These are phyloP conservation scores for Chamaenerion angustifolium DNA, from an alignment of 345 rosid genomes.

Conservation along the genomic window DNA sequence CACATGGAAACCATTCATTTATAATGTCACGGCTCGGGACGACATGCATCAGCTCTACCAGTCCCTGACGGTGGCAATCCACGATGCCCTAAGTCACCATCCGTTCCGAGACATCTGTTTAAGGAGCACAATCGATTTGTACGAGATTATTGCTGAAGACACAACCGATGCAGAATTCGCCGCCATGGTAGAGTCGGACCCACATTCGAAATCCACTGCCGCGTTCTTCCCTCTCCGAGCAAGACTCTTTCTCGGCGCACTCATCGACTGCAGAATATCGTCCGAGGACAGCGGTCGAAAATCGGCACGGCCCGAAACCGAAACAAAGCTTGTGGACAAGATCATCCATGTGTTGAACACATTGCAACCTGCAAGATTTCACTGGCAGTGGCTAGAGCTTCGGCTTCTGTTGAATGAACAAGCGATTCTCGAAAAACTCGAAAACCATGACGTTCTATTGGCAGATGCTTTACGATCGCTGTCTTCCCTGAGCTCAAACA, in stretches of 20 bases:
- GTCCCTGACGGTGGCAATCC: slow-evolving; percentile 61
- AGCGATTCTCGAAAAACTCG: slow-evolving; percentile 74
- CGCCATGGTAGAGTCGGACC: slow-evolving; percentile 39
- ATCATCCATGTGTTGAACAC: slow-evolving; percentile 66
- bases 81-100: slow-evolving; percentile 67
- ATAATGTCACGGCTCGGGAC: slow-evolving; percentile 44
- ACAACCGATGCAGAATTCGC: slow-evolving; percentile 83
- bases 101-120: slow-evolving; percentile 90
- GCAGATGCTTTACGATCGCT: slow-evolving; percentile 68
- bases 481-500: slow-evolving; percentile 46
- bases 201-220: slow-evolving; percentile 51
- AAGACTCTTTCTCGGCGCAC: slow-evolving; percentile 71
- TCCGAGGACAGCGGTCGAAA: slow-evolving; percentile 43
- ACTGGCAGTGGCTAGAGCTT: slow-evolving; percentile 99
- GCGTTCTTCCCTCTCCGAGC: slow-evolving; percentile 89
- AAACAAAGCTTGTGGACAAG: slow-evolving; percentile 63
- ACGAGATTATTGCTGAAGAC: slow-evolving; percentile 79
- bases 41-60: slow-evolving; percentile 66
- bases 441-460: slow-evolving; percentile 49
- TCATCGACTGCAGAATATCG: slow-evolving; percentile 74
- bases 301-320: slow-evolving; percentile 35
- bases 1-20: slow-evolving; percentile 64
- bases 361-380: slow-evolving; percentile 93
- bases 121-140: slow-evolving; percentile 68
- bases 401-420: slow-evolving; percentile 96